Base-by-base conservation (phyloP, 148 eudicot species). In the Suaeda aralocaspica region DNA sequence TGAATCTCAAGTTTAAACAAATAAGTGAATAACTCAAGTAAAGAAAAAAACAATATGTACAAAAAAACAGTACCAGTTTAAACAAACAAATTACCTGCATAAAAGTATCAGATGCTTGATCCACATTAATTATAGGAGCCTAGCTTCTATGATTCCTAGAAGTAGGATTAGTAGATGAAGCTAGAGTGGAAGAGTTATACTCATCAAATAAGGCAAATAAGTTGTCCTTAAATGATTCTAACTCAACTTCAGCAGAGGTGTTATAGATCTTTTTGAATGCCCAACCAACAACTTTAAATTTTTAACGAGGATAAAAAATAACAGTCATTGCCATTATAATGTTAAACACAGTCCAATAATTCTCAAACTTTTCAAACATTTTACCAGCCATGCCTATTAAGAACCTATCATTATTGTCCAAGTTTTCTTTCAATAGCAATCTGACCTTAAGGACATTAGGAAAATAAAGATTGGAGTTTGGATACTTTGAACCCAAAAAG, bases 311-410 rank as follows among this genome's bases (percentile, higher is more conserved):
- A 11, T 70, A 66, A 18, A 70, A 45, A 11, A 70, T 7, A 13
- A n/a, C 19, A 19, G n/a, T 45, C 29, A 70, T 46, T 0, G 44
- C 56, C 57, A 70, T 44, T 10, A 45, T 59, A 5, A 12, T 46
- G 21, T 42, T 45, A 46, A 59, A 59, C 0, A 11, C 29, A 4
- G 28, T 16, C 66, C 45, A 59, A 59, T 59, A 46, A 1, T 70
- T 70, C 10, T 59, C 56, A 59, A 70, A 59, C 30, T 70, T 30
- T 0, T 5, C 49, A 19, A 45, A 59, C 57, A 70, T 70, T 5
- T 7, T 48, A 19, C 19, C 13, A 26, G 66, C 46, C 66, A 59
- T 59, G 0, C 0, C 57, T 25, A 26, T 55, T 0, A 48, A 16
- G 22, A 67, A 67, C 0, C 11, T 15, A 33, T 51, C 46, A 1